Evolutionary conservation across 2,329 filamentous ascomycete species (phyloP).

Genomic region (Colletotrichum sp.): DNA sequence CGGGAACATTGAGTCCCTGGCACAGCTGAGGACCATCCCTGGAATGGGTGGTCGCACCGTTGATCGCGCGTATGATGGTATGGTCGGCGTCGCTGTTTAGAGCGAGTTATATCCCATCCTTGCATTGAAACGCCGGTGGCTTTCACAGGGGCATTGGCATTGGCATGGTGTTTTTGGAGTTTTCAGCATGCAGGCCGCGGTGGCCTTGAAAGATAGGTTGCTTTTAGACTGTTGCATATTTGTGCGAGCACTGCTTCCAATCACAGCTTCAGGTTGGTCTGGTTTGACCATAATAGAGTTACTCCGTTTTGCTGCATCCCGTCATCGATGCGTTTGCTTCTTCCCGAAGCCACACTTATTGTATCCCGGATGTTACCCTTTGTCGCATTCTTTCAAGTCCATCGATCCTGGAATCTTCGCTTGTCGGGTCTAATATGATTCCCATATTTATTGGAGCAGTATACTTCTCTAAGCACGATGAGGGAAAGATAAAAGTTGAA

Average conservation of each 20-base stretch:
- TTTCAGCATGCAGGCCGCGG: constrained; percentile 5
- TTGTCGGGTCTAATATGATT: too few species aligned
- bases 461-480: too few species aligned
- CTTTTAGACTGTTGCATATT: not conserved
- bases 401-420: too few species aligned
- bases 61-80: constrained; percentile 60
- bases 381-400: too few species aligned
- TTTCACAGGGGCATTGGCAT: constrained; percentile 10
- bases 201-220: constrained; percentile 1
- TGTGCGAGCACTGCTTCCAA: not conserved
- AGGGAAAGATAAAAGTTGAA: not conserved
- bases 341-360: too few species aligned
- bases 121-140: not conserved
- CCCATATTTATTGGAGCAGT: too few species aligned
- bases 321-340: not conserved
- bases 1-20: constrained; percentile 50
- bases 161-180: constrained; percentile 19
- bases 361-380: too few species aligned
- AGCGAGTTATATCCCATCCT: not conserved
- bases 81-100: not conserved
- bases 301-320: not conserved
- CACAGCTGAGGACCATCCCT: constrained; percentile 58
- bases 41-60: constrained; percentile 63
- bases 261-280: not conserved
- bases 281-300: not conserved